These are phyloP conservation scores for Trichosporon sp. DNA, from an alignment of 1,284 basidiomycete genomes.

Conservation along the genomic window DNA sequence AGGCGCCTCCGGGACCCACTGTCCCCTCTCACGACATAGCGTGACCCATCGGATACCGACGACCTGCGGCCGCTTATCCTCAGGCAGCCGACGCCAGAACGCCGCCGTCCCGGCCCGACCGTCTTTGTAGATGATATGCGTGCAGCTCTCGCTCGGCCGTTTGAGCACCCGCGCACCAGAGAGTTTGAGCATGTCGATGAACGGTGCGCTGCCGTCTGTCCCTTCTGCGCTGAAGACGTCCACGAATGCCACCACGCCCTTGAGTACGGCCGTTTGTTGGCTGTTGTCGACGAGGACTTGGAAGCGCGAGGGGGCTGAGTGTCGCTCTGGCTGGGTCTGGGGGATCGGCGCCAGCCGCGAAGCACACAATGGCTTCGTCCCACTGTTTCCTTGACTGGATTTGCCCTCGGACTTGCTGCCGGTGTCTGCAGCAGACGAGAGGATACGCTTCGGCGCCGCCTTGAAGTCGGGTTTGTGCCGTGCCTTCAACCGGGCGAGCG, in stretches of 20 bases:
- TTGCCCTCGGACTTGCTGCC: no score
- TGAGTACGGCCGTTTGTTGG: conserved; percentile 47
- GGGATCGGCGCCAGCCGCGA: neutral
- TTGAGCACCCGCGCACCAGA: conserved; percentile 67
- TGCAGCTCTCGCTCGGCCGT: conserved; percentile 56
- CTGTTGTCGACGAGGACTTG: neutral
- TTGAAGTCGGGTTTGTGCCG: neutral
- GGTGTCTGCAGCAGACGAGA: neutral
- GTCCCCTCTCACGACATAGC: conserved; percentile 67
- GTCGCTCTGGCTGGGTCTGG: neutral
- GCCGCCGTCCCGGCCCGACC: conserved; percentile 70
- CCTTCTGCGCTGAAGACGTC: conserved; percentile 83
- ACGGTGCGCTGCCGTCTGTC: conserved; percentile 74
- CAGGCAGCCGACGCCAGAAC: conserved; percentile 58
- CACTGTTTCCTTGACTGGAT: no score
- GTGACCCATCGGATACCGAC: conserved; percentile 92
- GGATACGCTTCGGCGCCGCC: neutral
- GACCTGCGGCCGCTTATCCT: conserved; percentile 56
- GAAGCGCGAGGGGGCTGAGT: neutral
- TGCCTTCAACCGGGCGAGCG: conserved; percentile 32
- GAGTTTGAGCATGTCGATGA: conserved; percentile 72
- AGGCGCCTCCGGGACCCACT: conserved; percentile 60
- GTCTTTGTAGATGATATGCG: conserved; percentile 86
- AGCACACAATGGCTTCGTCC: neutral
- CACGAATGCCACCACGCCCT: conserved; percentile 77